Percentiles rank a stretch among this genome's conserved stretches.
phyloP scores from a whole-genome alignment of 2,329 filamentous ascomycete species.

The Raffaelea albimanens region DNA sequence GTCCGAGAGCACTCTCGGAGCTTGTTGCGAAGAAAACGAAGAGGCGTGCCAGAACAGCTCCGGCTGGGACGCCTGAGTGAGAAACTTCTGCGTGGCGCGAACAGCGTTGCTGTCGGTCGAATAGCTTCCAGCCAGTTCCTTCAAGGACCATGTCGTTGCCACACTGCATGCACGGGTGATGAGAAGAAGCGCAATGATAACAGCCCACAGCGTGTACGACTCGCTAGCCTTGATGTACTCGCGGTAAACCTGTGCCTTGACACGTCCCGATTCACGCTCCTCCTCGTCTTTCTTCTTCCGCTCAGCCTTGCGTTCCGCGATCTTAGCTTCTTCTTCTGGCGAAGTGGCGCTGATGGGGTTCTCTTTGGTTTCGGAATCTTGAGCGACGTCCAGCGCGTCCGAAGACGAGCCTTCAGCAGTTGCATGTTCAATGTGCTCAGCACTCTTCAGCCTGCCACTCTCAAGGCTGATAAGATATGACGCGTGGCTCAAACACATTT shows the following conservation, averaged over 20 bases:
- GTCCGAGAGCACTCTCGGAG: not conserved
- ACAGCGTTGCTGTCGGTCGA: slow-evolving; percentile 8
- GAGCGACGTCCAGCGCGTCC: slow-evolving; percentile 6
- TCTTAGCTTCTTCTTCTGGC: not conserved
- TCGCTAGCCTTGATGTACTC: slow-evolving; percentile 23
- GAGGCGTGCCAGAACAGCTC: slow-evolving; percentile 5
- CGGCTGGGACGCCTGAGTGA: slow-evolving; percentile 6
- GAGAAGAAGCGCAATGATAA: slow-evolving; percentile 17
- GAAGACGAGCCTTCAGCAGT: not conserved
- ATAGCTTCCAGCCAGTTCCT: slow-evolving; percentile 21
- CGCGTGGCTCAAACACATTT: slow-evolving; percentile 21
- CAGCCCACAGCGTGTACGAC: slow-evolving; percentile 18
- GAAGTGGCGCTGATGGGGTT: not conserved
- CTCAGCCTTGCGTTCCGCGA: not conserved
- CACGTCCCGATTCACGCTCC: slow-evolving; percentile 20
- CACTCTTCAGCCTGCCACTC: slow-evolving; percentile 17
- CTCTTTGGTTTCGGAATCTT: not conserved
- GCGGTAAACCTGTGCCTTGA: slow-evolving; percentile 23
- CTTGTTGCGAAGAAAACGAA: not conserved
- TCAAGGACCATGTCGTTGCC: slow-evolving; percentile 23
- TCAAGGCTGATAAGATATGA: slow-evolving; percentile 21
- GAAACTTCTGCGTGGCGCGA: slow-evolving; percentile 3
- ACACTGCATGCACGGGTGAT: slow-evolving; percentile 16
- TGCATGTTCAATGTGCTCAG: slow-evolving; percentile 11
- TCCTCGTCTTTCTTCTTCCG: slow-evolving; percentile 5